Evolutionary conservation across 2,329 filamentous ascomycete genomes (phyloP), one percentile per base, ranked within the genome.

Genomic region (Talaromyces albobiverticillius): DNA sequence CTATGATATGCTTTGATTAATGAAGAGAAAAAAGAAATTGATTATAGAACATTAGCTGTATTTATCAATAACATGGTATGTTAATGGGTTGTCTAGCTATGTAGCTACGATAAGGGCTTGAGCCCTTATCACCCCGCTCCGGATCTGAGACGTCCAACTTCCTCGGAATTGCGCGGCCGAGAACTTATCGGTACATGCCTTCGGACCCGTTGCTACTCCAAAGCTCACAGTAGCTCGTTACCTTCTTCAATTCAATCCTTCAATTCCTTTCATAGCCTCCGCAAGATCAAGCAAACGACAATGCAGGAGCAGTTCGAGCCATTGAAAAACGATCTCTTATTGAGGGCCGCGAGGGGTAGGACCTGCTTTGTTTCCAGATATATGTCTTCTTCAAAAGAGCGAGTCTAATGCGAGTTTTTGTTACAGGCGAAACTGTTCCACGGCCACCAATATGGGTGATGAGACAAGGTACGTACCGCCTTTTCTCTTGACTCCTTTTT

Each of bases 401-500:
- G 38, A 36, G 18, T 10, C 18, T 62, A 61, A 65, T 58, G 54
- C 53, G 13, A 16, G 22, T 51, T 61, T 62, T 46, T n/a, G 23
- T 20, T n/a, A n/a, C 67, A 95, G 92, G 93, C 71, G 82, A 96
- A 76, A 86, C 86, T 71, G 89, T 97, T 61, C 91, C 96, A 75
- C 86, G 94, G 60, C 89, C 94, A 58, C 94, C 94, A 55, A 90
- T 95, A 79, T 99, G 94, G 94, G 91, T 99, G 71, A 99, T 99
- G 94, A 89, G 94, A 75, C 94, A 99, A 85, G 91, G 91, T 93
- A 79, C 62, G 52, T 57, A 38, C 43, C 47, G 23, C 14, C 20
- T 43, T 34, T 51, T 23, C 45, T 36, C 20, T 23, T 5, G 26
- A 13, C 58, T 4, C 9, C 16, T 18, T 16, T 38, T 38, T 16